Base-by-base conservation (phyloP, 225 moss, liverwort and hornwort species). In the Polytrichum commune region DNA sequence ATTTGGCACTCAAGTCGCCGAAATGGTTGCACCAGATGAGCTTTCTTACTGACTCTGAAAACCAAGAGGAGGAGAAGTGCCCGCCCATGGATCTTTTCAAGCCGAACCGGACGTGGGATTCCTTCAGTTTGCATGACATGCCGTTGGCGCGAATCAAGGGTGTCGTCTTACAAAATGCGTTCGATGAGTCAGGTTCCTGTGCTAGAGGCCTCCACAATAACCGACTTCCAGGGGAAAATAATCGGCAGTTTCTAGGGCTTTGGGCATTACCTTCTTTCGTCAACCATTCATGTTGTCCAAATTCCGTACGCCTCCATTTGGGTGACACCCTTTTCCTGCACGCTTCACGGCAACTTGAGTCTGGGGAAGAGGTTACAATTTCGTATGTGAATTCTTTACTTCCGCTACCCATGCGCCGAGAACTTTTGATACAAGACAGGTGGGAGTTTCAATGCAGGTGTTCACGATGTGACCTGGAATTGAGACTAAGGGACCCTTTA, bases 201-300 rank as follows among this genome's bases (percentile, higher is more conserved):
- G 74, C 85, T 28, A 71, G 79, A 72, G 82, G 75, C 19, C 74
- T 82, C 74, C 82, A 79, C 74, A 81, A 87, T 76, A 67, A 82
- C 71, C 74, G 84, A 0, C 71, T 74, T 56, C 72, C 85, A 66
- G 81, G 81, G 28, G 85, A 79, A 74, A 83, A 79, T 67, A 79
- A 77, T 30, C 77, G 84, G 4, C 82, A 79, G 72, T 79, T 74
- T 46, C 63, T 78, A 64, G 91, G 91, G 23, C 74, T 92, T 1
- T 94, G 93, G 93, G 78, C 83, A 19, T 86, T 94, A 27, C 91
- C 93, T 30, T 92, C 91, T 26, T 92, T 94, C 68, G 55, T 94
- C 75, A 94, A 94, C 77, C 93, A 93, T 75, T 93, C 93, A n/a
- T 93, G 93, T 73, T 76, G 82, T 56, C 91, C 93, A 32, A 93